Evolutionary conservation across 768 basidiomycete species (phyloP), one percentile per base, ranked within the genome.

Genomic region (Tulasnella sp.): DNA sequence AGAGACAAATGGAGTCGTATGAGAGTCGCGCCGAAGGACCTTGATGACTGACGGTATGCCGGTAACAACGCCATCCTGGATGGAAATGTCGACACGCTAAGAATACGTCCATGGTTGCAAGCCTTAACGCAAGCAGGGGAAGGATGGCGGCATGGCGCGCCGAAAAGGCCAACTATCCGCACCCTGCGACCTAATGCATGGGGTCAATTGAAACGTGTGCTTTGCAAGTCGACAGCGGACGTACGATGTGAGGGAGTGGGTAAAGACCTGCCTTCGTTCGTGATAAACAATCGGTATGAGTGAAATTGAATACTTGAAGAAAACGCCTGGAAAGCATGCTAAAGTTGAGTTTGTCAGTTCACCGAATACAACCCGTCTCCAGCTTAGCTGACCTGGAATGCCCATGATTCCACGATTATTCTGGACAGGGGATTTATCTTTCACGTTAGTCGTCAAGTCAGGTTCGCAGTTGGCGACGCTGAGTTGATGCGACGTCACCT

Each of bases 1-100:
- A 4, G 96, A 98, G 7, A 99, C 91, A 77, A 99, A 96, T 0
- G 97, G 96, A 7, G 97, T 98, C 95, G 97, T 99, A 83, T 98
- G 96, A 11, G 90, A 87, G 82, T 99, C 97, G 38, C 99, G 89
- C 29, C 99, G 87, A 67, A 99, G 87, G 31, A 99, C 96, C 84
- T 98, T 99, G 93, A 99, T 98, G 7, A 93, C 89, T 4, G 88
- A 86, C 72, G 94, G 94, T n/a, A n/a, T n/a, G n/a, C n/a, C 71
- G 90, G 94, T 71, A 89, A 89, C 29, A 92, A 90, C 76, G 97
- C 88, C 86, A 97, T 86, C 85, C 92, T 97, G 78, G 89, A 88
- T 81, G 98, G 87, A 85, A 99, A 99, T 7, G 91, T 93, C 84
- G 96, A 94, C 37, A 97, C 91, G n/a, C n/a, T n/a, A n/a, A n/a